Evolutionary conservation across 371 early-diverging fungal species (phyloP).

Genomic region (Lichtheimia ramosa): DNA sequence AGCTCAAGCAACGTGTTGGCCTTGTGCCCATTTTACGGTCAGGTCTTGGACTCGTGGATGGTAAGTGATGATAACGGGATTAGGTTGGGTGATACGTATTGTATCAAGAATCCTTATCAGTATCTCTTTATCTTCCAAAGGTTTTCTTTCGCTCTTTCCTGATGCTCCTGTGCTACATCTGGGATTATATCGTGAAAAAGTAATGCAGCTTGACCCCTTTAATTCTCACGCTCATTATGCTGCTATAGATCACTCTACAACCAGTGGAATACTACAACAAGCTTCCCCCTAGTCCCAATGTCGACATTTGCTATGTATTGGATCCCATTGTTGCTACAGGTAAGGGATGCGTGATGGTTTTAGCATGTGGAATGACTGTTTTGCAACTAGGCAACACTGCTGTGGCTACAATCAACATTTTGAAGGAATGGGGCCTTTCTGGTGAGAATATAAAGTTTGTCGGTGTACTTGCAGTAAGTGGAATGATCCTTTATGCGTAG

Average conservation of each 20-base stretch:
- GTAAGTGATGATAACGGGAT: constrained; percentile 33
- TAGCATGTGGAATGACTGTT: neutral
- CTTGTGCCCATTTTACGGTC: constrained; percentile 86
- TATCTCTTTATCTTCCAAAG: constrained; percentile 23
- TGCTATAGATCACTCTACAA: constrained; percentile 59
- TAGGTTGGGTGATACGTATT: neutral
- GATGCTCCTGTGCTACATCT: constrained; percentile 77
- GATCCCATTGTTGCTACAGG: constrained; percentile 90
- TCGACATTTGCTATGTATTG: constrained; percentile 73
- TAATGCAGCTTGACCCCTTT: constrained; percentile 12
- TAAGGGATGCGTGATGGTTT: neutral
- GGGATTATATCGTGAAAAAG: constrained; percentile 84
- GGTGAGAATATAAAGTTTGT: constrained; percentile 71
- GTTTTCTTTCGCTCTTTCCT: constrained; percentile 70
- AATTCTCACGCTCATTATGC: neutral
- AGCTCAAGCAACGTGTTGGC: constrained; percentile 59
- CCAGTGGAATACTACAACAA: constrained; percentile 96
- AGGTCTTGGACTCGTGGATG: constrained; percentile 73
- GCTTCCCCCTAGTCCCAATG: constrained; percentile 65
- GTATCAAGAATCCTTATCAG: neutral
- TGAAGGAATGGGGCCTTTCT: constrained; percentile 79
- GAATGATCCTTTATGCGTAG: too few relatives aligned
- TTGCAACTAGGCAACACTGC: constrained; percentile 63
- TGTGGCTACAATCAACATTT: constrained; percentile 75
- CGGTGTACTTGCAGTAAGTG: constrained; percentile 57